Base-by-base conservation (phyloP, 164 flowering plant species). In the Nelumbo lutea region DNA sequence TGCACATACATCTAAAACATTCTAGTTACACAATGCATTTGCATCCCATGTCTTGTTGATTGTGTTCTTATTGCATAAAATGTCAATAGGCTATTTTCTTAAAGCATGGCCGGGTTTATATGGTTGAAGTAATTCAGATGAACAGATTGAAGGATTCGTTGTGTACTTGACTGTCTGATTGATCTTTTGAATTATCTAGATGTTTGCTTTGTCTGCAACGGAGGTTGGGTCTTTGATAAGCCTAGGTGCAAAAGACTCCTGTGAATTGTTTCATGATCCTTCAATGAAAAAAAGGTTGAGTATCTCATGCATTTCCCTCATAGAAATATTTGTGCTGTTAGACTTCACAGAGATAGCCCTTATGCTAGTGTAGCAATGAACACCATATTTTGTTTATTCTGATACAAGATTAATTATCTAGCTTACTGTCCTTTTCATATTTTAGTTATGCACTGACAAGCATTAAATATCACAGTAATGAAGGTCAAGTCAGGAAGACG, bases 231-330 rank as follows among this genome's bases (percentile, higher is more conserved):
- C 97, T 41, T 56, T 95, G 72, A 80, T 95, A 60, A 84, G 83
- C 76, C 76, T 95, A 83, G 89, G 85, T 70, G 79, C 92, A 55
- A 65, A 39, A 27, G 92, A 85, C 52, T 78, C 96, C 15, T 88
- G 90, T 72, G 98, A 95, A 77, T 87, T 95, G 74, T 90, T 88
- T 74, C 98, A 95, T 75, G 98, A 95, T 59, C 97, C 97, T 69
- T 80, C 92, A 55, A 88, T 89, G 88, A 59, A 73, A 56, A 71
- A 90, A 59, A 95, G 91, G 98, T 94, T 62, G 39, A 39, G 71
- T 51, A 38, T 59, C 57, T 72, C 15, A 3, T 43, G 3, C 52
- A 44, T 8, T 65, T 61, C 15, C 15, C 39, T 62, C n/a, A 27
- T 27, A 4, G 41, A 47, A 10, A 48, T 0, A 3, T 1, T 4